Percentiles rank a stretch among this genome's conserved stretches.
phyloP scores from a whole-genome alignment of 1,284 basidiomycete genomes.

The Schizophyllum commune region DNA sequence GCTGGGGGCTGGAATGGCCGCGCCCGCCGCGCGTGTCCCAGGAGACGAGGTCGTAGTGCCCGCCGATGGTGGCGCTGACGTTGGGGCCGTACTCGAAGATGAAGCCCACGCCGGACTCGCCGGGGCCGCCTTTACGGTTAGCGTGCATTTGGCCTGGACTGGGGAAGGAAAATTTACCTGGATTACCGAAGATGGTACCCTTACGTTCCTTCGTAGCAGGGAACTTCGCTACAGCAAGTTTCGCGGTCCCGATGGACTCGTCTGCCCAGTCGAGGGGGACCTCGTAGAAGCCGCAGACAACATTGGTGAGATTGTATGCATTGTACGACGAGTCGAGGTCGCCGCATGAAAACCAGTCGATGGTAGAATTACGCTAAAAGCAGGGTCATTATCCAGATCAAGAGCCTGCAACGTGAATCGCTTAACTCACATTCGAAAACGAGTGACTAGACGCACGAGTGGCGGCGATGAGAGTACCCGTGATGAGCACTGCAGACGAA shows the following conservation, averaged over 20 bases:
- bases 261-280: neutral
- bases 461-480: too few relatives aligned
- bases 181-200: neutral
- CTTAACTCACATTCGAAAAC: too few relatives aligned
- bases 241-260: neutral
- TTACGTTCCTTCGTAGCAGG: neutral
- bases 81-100: neutral
- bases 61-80: constrained; percentile 1
- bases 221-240: neutral
- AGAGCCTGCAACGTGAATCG: too few relatives aligned
- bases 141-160: neutral
- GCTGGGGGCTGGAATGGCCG: neutral
- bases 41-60: constrained; percentile 3
- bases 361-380: neutral
- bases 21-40: constrained; percentile 4
- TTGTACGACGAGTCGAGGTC: neutral
- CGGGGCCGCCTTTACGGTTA: neutral
- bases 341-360: neutral
- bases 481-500: too few relatives aligned
- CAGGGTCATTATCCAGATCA: too few relatives aligned
- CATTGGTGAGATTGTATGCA: neutral
- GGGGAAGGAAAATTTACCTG: neutral
- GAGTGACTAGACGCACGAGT: too few relatives aligned
- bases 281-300: neutral
- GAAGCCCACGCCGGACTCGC: neutral